Evolutionary conservation across 352 stramenopile genomes (phyloP).

Genomic region (Peronospora belbahrii): DNA sequence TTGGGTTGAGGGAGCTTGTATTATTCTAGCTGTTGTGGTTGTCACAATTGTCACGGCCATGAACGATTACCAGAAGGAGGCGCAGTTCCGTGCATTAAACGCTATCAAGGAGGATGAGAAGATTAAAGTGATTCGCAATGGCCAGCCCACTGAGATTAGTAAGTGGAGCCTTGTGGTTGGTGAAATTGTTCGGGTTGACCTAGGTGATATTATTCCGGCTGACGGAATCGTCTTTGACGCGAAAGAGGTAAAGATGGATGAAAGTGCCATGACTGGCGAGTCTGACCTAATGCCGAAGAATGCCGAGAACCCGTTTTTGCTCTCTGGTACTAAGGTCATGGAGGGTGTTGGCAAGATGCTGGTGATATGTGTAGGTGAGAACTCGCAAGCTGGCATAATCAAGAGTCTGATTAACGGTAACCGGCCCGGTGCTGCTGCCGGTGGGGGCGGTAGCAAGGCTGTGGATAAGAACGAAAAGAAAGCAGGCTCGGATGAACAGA

Average conservation of each 20-base stretch:
- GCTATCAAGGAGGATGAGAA: conserved; percentile 69
- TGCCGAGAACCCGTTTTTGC: conserved; percentile 73
- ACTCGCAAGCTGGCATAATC: conserved; percentile 90
- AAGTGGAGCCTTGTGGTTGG: conserved; percentile 85
- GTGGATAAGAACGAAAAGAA: conserved; percentile 20
- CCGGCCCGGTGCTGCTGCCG: conserved; percentile 46
- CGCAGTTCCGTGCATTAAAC: conserved; percentile 83
- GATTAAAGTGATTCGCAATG: conserved; percentile 72
- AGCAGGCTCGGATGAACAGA: conserved; percentile 12
- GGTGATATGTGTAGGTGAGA: conserved; percentile 85
- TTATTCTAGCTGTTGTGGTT: conserved; percentile 84
- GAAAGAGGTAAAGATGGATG: conserved; percentile 85
- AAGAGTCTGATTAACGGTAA: conserved; percentile 68
- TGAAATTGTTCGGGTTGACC: conserved; percentile 74
- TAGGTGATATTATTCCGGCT: conserved; percentile 87
- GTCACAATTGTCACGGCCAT: conserved; percentile 81
- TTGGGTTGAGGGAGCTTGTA: conserved; percentile 87
- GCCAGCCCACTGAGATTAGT: conserved; percentile 41
- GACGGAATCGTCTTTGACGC: conserved; percentile 83
- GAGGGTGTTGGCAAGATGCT: conserved; percentile 88
- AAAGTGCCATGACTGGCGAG: conserved; percentile 88
- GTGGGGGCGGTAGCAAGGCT: conserved; percentile 16
- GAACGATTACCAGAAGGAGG: conserved; percentile 89
- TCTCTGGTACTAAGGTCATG: conserved; percentile 89
- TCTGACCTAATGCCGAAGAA: conserved; percentile 80